phyloP scores from a whole-genome alignment of 208 protist species.

The Trichomonas gallinae region DNA sequence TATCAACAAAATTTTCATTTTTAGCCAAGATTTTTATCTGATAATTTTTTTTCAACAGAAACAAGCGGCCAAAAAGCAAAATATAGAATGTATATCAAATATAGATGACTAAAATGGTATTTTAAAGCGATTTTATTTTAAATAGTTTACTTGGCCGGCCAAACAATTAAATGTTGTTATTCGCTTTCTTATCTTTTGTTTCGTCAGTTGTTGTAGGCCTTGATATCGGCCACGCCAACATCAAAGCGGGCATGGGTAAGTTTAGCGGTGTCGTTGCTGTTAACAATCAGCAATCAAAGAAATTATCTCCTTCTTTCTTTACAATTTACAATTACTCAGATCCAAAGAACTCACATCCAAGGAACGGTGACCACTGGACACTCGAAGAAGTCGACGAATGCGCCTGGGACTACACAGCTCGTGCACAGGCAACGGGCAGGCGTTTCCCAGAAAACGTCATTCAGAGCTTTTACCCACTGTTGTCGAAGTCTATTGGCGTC shows the following conservation, averaged over 20 bases:
- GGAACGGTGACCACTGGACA: background rate
- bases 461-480: background rate
- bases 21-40: no score
- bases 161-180: background rate
- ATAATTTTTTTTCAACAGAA: background rate
- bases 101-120: no score
- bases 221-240: background rate
- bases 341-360: background rate
- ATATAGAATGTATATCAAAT: no score
- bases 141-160: background rate
- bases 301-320: constrained; percentile 6
- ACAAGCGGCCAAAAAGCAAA: background rate
- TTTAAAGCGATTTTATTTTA: no score
- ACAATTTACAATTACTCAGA: background rate
- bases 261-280: background rate
- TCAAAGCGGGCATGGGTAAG: background rate
- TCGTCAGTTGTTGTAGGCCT: background rate
- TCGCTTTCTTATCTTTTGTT: background rate
- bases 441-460: background rate
- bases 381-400: background rate
- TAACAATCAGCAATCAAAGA: background rate
- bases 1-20: no score
- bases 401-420: background rate
- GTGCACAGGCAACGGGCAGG: background rate
- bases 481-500: background rate